These are phyloP conservation scores for Bolboschoenoplectus hybrid DNA, from an alignment of 202 grass and related monocot genomes.

Conservation along the genomic window DNA sequence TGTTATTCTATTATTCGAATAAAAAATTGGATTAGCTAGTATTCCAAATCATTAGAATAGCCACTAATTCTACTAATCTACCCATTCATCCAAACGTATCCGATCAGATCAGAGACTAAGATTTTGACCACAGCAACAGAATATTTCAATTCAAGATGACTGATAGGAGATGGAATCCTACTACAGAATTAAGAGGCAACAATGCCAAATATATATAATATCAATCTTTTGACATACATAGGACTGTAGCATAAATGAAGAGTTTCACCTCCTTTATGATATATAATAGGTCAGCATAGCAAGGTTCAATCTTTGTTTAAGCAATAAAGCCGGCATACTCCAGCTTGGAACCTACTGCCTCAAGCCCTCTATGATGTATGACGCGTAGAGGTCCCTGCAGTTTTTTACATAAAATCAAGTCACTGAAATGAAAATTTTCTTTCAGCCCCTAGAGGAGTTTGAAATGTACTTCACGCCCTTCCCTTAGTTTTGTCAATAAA, in stretches of 20 bases:
- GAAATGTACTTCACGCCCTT: not conserved
- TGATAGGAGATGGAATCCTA: not conserved
- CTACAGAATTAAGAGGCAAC: not conserved
- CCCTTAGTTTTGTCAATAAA: not conserved
- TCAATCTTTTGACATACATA: slow-evolving; percentile 19
- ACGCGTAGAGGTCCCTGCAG: slow-evolving; percentile 86
- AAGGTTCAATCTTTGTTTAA: not conserved
- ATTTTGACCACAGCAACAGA: slow-evolving; percentile 2
- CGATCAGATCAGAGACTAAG: not conserved
- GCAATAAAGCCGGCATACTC: not conserved
- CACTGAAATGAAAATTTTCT: not conserved
- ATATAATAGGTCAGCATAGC: slow-evolving; percentile 9
- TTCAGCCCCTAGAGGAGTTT: not conserved
- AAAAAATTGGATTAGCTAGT: too few relatives aligned
- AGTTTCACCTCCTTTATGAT: slow-evolving; percentile 6
- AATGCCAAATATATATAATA: not conserved
- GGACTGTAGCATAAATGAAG: not conserved
- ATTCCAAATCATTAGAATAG: too few relatives aligned
- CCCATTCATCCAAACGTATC: too few relatives aligned
- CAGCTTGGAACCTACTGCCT: slow-evolving; percentile 54
- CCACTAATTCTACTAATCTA: too few relatives aligned
- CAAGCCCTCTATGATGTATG: slow-evolving; percentile 81
- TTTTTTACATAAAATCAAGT: slow-evolving; percentile 20
- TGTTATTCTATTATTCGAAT: too few relatives aligned
- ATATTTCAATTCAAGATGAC: not conserved